Percentiles rank a stretch among this genome's conserved stretches.
Evolutionary conservation across 2,329 filamentous ascomycete genomes (phyloP).

Genomic region (Diaporthe longicolla): DNA sequence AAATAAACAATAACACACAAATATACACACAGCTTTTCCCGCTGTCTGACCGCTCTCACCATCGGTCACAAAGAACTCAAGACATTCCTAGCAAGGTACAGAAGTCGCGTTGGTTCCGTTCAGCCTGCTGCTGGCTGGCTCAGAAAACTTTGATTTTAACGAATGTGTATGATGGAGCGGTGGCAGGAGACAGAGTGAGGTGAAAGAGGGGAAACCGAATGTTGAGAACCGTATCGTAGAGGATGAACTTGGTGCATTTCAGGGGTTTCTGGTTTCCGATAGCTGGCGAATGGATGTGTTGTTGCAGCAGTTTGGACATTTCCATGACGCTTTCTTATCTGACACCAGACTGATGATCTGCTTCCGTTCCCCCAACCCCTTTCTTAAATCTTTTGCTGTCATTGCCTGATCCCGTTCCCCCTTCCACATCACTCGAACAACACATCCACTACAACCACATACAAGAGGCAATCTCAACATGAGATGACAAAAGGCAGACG

Average conservation of each 20-base stretch:
- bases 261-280: neutral
- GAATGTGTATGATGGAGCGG: neutral
- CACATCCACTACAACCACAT: neutral
- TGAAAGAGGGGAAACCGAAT: neutral
- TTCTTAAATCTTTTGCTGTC: neutral
- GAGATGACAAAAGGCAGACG: no score
- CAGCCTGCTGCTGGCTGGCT: neutral
- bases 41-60: neutral
- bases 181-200: neutral
- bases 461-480: neutral
- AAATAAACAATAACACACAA: neutral
- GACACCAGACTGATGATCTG: neutral
- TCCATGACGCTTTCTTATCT: neutral
- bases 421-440: neutral
- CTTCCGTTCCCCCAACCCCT: neutral
- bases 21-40: neutral
- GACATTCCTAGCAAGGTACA: neutral
- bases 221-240: neutral
- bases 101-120: neutral
- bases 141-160: slow-evolving; percentile 1
- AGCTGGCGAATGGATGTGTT: slow-evolving; percentile 28
- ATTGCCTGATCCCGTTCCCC: neutral
- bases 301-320: neutral
- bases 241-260: slow-evolving; percentile 6
- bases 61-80: neutral